Evolutionary conservation across 129 eudicot genomes (phyloP), one percentile per base, ranked within the genome.

Genomic region (Pulicaria dysenterica): DNA sequence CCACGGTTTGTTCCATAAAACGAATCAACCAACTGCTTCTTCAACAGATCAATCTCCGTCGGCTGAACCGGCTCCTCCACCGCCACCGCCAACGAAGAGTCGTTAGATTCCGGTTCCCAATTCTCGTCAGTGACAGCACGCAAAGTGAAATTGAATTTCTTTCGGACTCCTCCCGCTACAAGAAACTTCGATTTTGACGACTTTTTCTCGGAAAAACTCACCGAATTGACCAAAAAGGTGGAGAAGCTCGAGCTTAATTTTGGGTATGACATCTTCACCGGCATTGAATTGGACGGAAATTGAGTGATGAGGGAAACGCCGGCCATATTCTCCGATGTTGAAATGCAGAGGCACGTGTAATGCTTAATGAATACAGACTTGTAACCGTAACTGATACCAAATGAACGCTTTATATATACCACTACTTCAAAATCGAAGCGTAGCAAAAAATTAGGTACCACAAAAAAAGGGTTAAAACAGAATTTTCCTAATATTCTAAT

Each of bases 1-100:
- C 98, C 98, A 63, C 96, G 83, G 53, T 85, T 81, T 0, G 98
- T 93, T 5, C 98, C 98, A 45, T 89, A 93, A 62, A 93, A 89
- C 39, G 89, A 60, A 46, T 66, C 92, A 75, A 93, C 89, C 76
- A 93, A 48, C 58, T 79, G 79, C 72, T 90, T 93, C 85, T 93
- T 93, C 89, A 93, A 55, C 70, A 73, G 7, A 4, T 85, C 92
- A 42, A 85, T 85, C 75, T 89, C 96, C 62, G 83, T 78, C 60
- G 68, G 69, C 77, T 71, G 74, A 70, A 58, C 83, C 69, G 77
- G 77, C 11, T 64, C 86, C 71, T 73, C 82, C 66, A 75, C 91
- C 70, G 73, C 85, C 46, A 80, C 89, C 16, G 81, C 88, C 62
- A 63, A 73, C 17, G 73, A 55, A 14, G 69, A 64, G 9, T 31